phyloP scores from a whole-genome alignment of 1,284 basidiomycete species.

The Heterobasidion annosum region DNA sequence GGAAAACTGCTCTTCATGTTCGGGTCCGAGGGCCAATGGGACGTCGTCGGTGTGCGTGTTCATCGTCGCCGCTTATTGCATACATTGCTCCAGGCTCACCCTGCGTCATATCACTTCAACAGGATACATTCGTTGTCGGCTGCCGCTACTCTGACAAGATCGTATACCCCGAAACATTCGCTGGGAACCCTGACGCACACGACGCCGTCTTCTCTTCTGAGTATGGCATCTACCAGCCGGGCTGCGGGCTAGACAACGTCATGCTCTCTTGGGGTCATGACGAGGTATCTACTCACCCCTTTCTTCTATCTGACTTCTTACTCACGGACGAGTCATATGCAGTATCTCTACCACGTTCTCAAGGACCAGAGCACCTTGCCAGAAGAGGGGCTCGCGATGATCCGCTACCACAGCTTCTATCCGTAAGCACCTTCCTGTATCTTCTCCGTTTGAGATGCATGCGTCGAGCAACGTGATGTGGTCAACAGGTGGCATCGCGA shows the following conservation, averaged over 20 bases:
- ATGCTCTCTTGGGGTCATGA: constrained; percentile 91
- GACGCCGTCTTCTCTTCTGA: constrained; percentile 73
- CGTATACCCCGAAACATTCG: constrained; percentile 83
- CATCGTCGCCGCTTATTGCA: not conserved
- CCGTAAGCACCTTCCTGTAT: constrained; percentile 36
- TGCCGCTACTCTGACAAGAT: constrained; percentile 80
- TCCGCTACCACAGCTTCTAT: constrained; percentile 92
- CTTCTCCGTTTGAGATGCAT: not conserved
- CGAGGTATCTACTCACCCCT: constrained; percentile 40
- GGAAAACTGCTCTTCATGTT: constrained; percentile 81
- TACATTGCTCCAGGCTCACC: not conserved
- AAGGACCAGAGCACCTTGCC: constrained; percentile 78
- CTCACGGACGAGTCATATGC: not conserved
- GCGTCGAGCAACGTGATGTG: not conserved
- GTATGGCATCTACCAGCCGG: constrained; percentile 75
- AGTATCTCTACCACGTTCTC: constrained; percentile 74
- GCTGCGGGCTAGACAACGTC: constrained; percentile 85
- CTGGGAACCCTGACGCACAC: constrained; percentile 65
- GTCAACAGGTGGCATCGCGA: constrained; percentile 74
- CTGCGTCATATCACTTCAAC: not conserved
- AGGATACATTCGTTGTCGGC: constrained; percentile 87
- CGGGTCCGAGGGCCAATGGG: constrained; percentile 85
- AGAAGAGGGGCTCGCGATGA: constrained; percentile 81
- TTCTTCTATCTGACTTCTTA: not conserved
- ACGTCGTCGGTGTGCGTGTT: constrained; percentile 72